Base-by-base conservation (phyloP, 1,284 basidiomycete species). In the Erythrobasidium hasegawianum region DNA sequence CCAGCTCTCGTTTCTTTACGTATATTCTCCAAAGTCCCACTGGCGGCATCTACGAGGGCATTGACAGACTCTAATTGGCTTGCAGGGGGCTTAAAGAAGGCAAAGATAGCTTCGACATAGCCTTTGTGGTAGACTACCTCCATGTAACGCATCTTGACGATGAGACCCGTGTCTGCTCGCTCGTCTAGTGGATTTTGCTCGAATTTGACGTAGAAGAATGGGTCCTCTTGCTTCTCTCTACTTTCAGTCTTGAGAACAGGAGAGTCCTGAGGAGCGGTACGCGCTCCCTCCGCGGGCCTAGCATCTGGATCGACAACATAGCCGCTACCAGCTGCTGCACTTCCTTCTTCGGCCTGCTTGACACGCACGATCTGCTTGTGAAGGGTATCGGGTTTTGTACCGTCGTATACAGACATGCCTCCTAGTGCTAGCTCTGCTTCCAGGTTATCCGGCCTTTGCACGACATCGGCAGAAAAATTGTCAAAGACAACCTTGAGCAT, bases 51-150 rank as follows among this genome's bases (percentile, higher is more conserved):
- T 47, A 81, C 79, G 22, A 81, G 72, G 0, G 80, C 80, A 24
- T 77, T 90, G 60, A 98, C 91, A 1, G 95, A 95, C 78, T 98
- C 94, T 56, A 99, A 79, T 77, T 98, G 95, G 76, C 88, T 94
- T 50, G 88, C 87, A 0, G 96, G 94, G 1, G 96, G 96, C 76
- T 87, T 90, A 80, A 99, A 89, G 81, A 99, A 99, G 69, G 83
- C 84, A 71, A 90, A 87, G 41, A 98, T 85, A 1, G 89, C 89
- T 80, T 98, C 95, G 47, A 98, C 83, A 76, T 97, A 98, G 39
- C 90, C 89, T 73, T 83, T 86, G 76, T 98, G 93, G 75, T 99
- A 99, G 64, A 99, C 90, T 72, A 99, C 90, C 78, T 99, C 95
- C 86, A 97, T 89, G 74, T 95, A 91, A 5, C 93, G 85, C 88